These are phyloP conservation scores for Blastobotrys petasosporus DNA, from an alignment of 1,139 yeast species.

Conservation along the genomic window DNA sequence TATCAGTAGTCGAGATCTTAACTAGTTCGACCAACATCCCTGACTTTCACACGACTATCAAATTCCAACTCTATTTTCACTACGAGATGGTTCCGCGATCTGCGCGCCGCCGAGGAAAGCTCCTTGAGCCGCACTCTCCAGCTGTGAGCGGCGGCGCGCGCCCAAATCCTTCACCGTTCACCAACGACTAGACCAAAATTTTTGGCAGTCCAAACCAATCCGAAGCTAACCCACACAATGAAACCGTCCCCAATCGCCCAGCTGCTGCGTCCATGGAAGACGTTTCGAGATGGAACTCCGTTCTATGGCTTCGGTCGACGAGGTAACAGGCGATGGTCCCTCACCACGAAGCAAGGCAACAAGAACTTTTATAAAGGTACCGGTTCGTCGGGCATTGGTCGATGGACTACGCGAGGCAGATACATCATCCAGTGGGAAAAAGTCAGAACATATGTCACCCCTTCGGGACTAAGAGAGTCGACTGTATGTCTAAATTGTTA, in stretches of 20 bases:
- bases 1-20: too few relatives aligned
- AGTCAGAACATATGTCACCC: slow-evolving; percentile 88
- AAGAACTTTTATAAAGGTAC: slow-evolving; percentile 94
- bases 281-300: slow-evolving; percentile 68
- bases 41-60: too few relatives aligned
- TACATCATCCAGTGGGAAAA: slow-evolving; percentile 76
- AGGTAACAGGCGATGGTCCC: slow-evolving; percentile 79
- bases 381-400: slow-evolving; percentile 89
- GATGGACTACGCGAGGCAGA: slow-evolving; percentile 63
- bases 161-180: too few relatives aligned
- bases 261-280: slow-evolving; percentile 82
- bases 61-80: too few relatives aligned
- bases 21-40: too few relatives aligned
- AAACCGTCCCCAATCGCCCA: slow-evolving; percentile 32
- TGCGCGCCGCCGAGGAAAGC: too few relatives aligned
- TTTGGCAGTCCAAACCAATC: slow-evolving; percentile 1
- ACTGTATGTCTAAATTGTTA: slow-evolving; percentile 16
- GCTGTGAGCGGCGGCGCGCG: too few relatives aligned
- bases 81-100: too few relatives aligned
- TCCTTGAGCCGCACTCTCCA: too few relatives aligned
- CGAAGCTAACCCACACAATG: slow-evolving; percentile 22
- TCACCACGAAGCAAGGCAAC: slow-evolving; percentile 92
- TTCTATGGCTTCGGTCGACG: slow-evolving; percentile 73
- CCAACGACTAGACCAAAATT: not conserved
- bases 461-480: slow-evolving; percentile 41